These are phyloP conservation scores for Monilinia laxa DNA, from an alignment of 2,329 filamentous ascomycete genomes.

Conservation along the genomic window DNA sequence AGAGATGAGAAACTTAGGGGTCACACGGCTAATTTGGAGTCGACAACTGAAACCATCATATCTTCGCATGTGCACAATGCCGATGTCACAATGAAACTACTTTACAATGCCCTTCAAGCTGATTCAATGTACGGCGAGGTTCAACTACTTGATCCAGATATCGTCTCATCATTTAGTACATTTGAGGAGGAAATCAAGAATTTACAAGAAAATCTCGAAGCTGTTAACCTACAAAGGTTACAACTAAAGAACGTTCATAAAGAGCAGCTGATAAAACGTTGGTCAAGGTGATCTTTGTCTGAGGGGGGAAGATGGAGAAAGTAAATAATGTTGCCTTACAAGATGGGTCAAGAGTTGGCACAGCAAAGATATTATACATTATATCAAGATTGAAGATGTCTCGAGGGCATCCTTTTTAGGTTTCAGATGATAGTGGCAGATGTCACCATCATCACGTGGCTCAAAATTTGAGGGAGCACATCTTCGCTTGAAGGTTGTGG, in stretches of 20 bases:
- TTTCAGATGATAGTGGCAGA: slow-evolving; percentile 24
- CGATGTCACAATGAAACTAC: slow-evolving; percentile 48
- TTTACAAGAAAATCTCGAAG: slow-evolving; percentile 42
- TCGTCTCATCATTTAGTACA: slow-evolving; percentile 49
- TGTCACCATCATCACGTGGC: slow-evolving; percentile 22
- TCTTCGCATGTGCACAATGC: slow-evolving; percentile 49
- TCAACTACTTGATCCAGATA: slow-evolving; percentile 53
- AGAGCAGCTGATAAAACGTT: slow-evolving; percentile 50
- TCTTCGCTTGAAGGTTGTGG: slow-evolving; percentile 6
- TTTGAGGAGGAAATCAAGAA: slow-evolving; percentile 42
- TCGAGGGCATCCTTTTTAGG: slow-evolving; percentile 10
- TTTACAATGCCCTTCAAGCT: slow-evolving; percentile 53
- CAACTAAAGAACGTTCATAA: slow-evolving; percentile 48
- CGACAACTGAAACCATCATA: slow-evolving; percentile 49
- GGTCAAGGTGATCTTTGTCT: slow-evolving; percentile 38
- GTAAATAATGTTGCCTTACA: background rate
- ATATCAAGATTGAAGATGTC: slow-evolving; percentile 17
- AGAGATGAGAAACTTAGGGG: slow-evolving; percentile 47
- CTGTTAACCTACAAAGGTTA: slow-evolving; percentile 42
- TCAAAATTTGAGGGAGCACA: background rate
- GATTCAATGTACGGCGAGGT: slow-evolving; percentile 53
- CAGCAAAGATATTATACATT: background rate
- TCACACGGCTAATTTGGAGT: slow-evolving; percentile 49
- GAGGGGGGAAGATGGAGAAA: background rate
- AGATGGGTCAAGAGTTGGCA: background rate